These are phyloP conservation scores for Sedum album DNA, from an alignment of 164 flowering plant species.

Conservation along the genomic window DNA sequence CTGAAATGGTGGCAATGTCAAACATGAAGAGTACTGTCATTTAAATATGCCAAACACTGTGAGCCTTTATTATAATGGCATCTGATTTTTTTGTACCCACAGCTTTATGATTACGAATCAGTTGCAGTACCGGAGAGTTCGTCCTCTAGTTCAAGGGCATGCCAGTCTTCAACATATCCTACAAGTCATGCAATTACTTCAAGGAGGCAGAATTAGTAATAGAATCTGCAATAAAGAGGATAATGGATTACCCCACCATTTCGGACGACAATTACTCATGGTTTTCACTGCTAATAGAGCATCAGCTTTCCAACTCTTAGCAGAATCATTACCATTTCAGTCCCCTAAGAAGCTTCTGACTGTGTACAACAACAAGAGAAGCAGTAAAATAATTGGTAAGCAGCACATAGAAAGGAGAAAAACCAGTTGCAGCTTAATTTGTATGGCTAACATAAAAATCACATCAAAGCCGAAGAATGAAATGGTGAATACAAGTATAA, in stretches of 20 bases:
- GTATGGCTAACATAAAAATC: slow-evolving; percentile 79
- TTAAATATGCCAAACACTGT: slow-evolving; percentile 49
- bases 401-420: slow-evolving; percentile 64
- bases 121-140: slow-evolving; percentile 15
- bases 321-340: slow-evolving; percentile 75
- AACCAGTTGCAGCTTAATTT: slow-evolving; percentile 58
- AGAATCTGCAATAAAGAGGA: slow-evolving; percentile 55
- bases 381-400: slow-evolving; percentile 53
- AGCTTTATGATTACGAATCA: slow-evolving; percentile 30
- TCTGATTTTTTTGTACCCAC: slow-evolving; percentile 68
- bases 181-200: slow-evolving; percentile 54
- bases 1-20: slow-evolving; percentile 41
- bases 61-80: slow-evolving; percentile 80
- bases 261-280: slow-evolving; percentile 61
- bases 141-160: slow-evolving; percentile 20
- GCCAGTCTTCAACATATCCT: slow-evolving; percentile 53
- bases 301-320: slow-evolving; percentile 74
- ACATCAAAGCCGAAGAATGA: slow-evolving; percentile 52
- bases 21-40: too few relatives aligned
- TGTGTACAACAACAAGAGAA: slow-evolving; percentile 80
- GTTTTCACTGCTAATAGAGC: slow-evolving; percentile 80
- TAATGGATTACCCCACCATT: too few relatives aligned
- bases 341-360: slow-evolving; percentile 53
- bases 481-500: slow-evolving; percentile 23
- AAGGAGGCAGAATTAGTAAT: slow-evolving; percentile 56